Base-by-base conservation (phyloP, 345 rosid genomes). In the Excoecaria cochinchinensis region DNA sequence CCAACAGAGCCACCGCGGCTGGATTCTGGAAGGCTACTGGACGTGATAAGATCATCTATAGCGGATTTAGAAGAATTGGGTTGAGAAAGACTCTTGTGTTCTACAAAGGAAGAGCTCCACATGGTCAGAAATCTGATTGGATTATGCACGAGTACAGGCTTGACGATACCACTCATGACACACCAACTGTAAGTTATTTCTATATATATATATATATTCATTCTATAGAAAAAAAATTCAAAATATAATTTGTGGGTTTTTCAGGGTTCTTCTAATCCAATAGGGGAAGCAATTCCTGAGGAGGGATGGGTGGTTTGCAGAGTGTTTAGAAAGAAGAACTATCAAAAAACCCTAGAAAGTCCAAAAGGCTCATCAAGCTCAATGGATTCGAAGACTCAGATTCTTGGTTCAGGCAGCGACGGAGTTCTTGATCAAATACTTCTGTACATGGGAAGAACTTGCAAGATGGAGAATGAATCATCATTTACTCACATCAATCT, bases 11-110 rank as follows among this genome's bases (percentile, higher is more conserved):
- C 0, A 95, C 99, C 0, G 86, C 93, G 0, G 94, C 92, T 15
- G 99, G 99, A 12, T 95, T 95, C 77, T 95, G 99, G 99, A 95
- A 95, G 79, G 99, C 99, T 16, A 95, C 99, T 0, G 99, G 99
- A 38, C 90, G 98, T 0, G 99, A 93, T 68, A 95, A 95, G 95
- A 90, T 91, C 78, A 95, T 95, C 8, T 88, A 86, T 40, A 87
- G 96, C 42, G 84, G 94, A 8, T 84, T 85, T 57, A 80, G 75
- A 61, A 86, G 96, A 74, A 95, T 95, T 65, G 99, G 99, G 16
- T 72, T 91, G 78, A 89, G 98, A 76, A 95, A 95, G 89, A 95
- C 99, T 3, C 86, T 95, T 1, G 98, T 95, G 24, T 95, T 95
- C 69, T 95, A 95, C 76, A 87, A 86, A 74, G 99, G 99, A 62